Evolutionary conservation across 768 basidiomycete genomes (phyloP), one percentile per base, ranked within the genome.

Genomic region (Mycena rebaudengoi): DNA sequence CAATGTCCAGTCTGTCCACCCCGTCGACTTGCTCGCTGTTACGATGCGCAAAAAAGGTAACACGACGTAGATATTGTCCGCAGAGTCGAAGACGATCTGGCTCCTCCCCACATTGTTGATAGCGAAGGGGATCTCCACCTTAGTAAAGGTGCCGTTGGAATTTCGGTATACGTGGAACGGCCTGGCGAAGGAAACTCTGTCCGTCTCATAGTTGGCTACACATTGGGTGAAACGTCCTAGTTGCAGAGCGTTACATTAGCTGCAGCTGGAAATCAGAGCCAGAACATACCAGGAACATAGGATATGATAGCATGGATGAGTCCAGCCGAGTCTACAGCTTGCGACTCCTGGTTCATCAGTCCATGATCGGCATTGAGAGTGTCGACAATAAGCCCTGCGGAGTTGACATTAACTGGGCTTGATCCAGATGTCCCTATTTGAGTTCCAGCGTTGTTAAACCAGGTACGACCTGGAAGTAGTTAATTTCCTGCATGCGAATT

Each of bases 341-440:
- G 83, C 0, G 82, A 81, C 60, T 84, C 83, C 68, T 84, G 83
- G 66, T 84, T 84, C 81, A 84, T 83, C n/a, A 84, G 74, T 2
- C 78, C 83, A 65, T 84, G 83, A 61, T 84, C 79, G 11, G 83
- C 80, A 52, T 84, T 77, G 21, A 83, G 70, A 5, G 80, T 69
- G 57, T 84, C 83, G 25, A 82, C 73, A 53, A 82, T 79, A 16
- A 83, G 80, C 12, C 81, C 83, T 7, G 69, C 74, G 1, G 79
- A 79, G 49, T 81, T 83, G 48, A 84, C 81, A 56, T 78, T 80
- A 4, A 82, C 65, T 21, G 81, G 80, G 46, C 66, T 78, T 4
- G 78, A 76, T 2, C 81, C 81, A 5, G 82, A 82, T 4, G 77
- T 80, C 18, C 76, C 81, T 28, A 83, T 70, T 14, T 67, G 68